These are phyloP conservation scores for Annulohypoxylon nitens DNA, from an alignment of 495 filamentous ascomycete species.

Conservation along the genomic window DNA sequence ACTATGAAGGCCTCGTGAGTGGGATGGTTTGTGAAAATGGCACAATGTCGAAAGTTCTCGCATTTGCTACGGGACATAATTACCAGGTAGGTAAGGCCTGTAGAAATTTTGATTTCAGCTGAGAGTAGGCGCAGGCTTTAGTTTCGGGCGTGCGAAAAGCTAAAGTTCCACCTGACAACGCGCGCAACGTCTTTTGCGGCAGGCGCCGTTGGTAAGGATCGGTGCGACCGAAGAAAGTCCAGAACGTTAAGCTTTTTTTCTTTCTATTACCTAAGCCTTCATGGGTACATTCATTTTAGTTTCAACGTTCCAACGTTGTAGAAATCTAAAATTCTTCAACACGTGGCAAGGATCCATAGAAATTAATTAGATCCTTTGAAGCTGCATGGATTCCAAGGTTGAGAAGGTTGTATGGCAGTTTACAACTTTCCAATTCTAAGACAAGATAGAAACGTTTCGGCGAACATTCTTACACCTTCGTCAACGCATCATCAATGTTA, in stretches of 20 bases:
- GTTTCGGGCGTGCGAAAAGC: constrained; percentile 1
- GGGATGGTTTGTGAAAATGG: background rate
- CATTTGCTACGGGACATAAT: background rate
- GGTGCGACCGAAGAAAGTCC: constrained; percentile 26
- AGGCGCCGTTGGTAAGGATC: constrained; percentile 15
- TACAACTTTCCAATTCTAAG: constrained; percentile 5
- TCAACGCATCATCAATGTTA: constrained; percentile 1
- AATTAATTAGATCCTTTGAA: background rate
- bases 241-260: constrained; percentile 8
- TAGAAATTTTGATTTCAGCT: background rate
- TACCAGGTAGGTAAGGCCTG: background rate
- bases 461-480: constrained; percentile 17
- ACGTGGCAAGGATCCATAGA: constrained; percentile 2
- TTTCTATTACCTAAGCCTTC: background rate
- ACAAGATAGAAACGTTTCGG: constrained; percentile 17
- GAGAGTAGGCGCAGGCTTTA: constrained; percentile 2
- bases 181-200: constrained; percentile 13
- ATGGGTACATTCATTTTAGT: background rate
- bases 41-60: constrained; percentile 7
- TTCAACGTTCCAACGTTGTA: background rate
- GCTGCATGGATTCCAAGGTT: background rate
- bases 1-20: background rate
- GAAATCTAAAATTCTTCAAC: background rate
- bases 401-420: background rate
- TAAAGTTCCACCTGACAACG: constrained; percentile 7